These are phyloP conservation scores for Gynochthodes officinalis DNA, from an alignment of 257 asterid genomes.

Conservation along the genomic window DNA sequence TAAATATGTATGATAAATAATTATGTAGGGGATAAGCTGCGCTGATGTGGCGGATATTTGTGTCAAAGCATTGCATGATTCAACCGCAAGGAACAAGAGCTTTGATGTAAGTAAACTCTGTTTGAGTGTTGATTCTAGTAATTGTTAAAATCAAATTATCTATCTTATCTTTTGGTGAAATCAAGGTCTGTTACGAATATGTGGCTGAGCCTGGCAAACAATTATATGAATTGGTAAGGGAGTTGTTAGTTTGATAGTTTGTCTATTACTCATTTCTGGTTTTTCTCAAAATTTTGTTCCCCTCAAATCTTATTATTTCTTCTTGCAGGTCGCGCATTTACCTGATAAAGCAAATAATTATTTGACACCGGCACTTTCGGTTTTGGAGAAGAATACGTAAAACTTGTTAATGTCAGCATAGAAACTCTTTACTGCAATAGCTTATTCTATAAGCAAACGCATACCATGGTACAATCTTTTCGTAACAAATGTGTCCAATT, in stretches of 20 bases:
- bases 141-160: not conserved
- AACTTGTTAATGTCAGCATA: not conserved
- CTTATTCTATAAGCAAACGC: not conserved
- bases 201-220: slow-evolving; percentile 94
- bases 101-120: slow-evolving; percentile 63
- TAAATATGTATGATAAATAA: slow-evolving; percentile 13
- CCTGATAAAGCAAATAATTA: slow-evolving; percentile 98
- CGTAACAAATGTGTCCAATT: not conserved
- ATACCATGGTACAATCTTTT: not conserved
- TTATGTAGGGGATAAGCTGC: slow-evolving; percentile 83
- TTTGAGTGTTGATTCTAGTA: not conserved
- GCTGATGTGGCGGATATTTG: slow-evolving; percentile 99
- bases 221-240: slow-evolving; percentile 85
- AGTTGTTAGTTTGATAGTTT: not conserved
- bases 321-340: slow-evolving; percentile 81
- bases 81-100: slow-evolving; percentile 98
- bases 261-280: not conserved
- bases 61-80: slow-evolving; percentile 93
- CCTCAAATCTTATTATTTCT: not conserved
- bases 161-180: slow-evolving; percentile 13
- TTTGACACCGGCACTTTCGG: slow-evolving; percentile 93
- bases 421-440: not conserved
- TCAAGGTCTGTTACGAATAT: slow-evolving; percentile 88
- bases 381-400: slow-evolving; percentile 88
- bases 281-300: not conserved